Evolutionary conservation across 2,329 filamentous ascomycete species (phyloP), one percentile per base, ranked within the genome.

Genomic region (Cylindrodendrum hubeiense): DNA sequence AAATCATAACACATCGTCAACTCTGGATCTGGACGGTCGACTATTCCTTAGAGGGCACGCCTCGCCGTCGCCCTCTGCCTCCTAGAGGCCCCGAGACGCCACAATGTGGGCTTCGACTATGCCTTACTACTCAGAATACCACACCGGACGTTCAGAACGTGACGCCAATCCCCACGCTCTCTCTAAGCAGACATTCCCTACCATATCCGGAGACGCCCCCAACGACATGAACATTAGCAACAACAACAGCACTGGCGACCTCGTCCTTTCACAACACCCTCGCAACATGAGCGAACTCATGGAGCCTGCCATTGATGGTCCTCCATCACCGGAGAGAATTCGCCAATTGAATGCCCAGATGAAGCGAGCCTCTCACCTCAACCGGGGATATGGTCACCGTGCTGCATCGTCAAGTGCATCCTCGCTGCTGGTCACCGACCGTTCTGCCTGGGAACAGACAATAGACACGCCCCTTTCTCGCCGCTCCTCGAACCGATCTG

Each of bases 261-360:
- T 66, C 60, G 55, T 59, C 26, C 66, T 67, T 49, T 63, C 64
- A 34, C 68, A 60, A 24, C 67, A 69, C 50, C 70, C 63, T 57
- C 56, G 67, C 57, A 71, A 76, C 67, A 37, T 81, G 51, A 73
- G 79, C 64, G 83, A 86, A 63, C 80, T 87, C 58, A 77, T 90
- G 62, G 87, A 85, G 63, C 87, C 88, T 52, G 84, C 88, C 66
- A 78, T 90, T 60, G 87, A 90, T 70, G 86, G 86, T 19, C 88
- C 88, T 43, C 87, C 88, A 0, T 90, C 88, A 34, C 87, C 89
- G 28, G 85, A 88, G 71, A 84, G 83, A 66, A 83, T 89, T 70
- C 85, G 88, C 69, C 86, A 86, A 63, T 80, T 89, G 56, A 89
- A 82, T 75, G 85, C 86, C 75, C 86, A 89, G 77, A 85, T 89